These are phyloP conservation scores for Aspergillus aculeatinus DNA, from an alignment of 2,329 filamentous ascomycete genomes.

Conservation along the genomic window DNA sequence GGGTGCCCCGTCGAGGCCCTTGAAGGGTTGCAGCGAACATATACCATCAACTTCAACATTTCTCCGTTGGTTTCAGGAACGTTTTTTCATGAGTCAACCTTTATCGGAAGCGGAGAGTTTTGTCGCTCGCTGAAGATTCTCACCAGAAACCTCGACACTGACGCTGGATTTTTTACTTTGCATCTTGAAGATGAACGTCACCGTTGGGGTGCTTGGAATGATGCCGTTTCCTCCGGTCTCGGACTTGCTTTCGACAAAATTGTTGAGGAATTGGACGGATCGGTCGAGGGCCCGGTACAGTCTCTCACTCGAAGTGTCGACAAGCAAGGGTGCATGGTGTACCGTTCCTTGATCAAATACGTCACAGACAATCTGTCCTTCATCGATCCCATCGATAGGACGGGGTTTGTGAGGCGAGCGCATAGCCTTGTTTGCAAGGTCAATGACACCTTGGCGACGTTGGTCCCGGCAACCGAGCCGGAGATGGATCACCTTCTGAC, in stretches of 20 bases:
- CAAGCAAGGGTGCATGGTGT: conserved; percentile 20
- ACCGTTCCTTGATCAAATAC: conserved; percentile 51
- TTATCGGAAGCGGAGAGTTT: conserved; percentile 59
- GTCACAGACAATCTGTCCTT: conserved; percentile 52
- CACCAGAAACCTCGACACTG: conserved; percentile 46
- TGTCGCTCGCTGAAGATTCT: conserved; percentile 43
- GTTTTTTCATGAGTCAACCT: conserved; percentile 57
- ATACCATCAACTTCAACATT: conserved; percentile 55
- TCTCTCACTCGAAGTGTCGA: conserved; percentile 9
- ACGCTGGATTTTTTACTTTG: conserved; percentile 42
- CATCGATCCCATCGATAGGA: conserved; percentile 55
- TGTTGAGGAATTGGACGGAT: conserved; percentile 22
- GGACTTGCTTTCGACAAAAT: conserved; percentile 37
- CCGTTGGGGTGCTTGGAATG: conserved; percentile 57
- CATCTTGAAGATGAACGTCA: conserved; percentile 33
- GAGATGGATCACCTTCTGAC: conserved; percentile 22
- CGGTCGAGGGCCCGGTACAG: conserved; percentile 3
- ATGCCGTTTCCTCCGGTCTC: conserved; percentile 52
- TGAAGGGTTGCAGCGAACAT: conserved; percentile 49
- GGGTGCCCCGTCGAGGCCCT: conserved; percentile 43
- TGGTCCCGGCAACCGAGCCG: conserved; percentile 16
- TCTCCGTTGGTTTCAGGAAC: conserved; percentile 51
- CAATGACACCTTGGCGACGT: conserved; percentile 32
- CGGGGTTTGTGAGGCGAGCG: conserved; percentile 44
- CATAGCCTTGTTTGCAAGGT: conserved; percentile 40